Percentiles rank a stretch among this genome's conserved stretches.
Evolutionary conservation across 768 basidiomycete genomes (phyloP).

Genomic region (Phanerodontia chrysosporium): DNA sequence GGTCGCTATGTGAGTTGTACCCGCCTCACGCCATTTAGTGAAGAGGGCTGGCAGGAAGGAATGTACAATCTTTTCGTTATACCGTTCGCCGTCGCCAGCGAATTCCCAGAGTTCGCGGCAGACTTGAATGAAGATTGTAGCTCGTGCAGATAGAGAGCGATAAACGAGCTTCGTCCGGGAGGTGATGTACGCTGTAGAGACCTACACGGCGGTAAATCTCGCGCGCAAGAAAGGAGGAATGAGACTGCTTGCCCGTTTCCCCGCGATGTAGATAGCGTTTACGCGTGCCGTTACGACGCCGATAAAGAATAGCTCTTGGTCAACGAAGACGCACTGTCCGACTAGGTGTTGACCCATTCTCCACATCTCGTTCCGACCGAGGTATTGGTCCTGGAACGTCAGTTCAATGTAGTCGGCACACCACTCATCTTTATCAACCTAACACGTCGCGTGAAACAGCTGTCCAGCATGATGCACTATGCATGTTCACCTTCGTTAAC

Average conservation of each 20-base stretch:
- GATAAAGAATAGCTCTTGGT: slow-evolving; percentile 83
- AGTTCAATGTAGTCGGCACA: slow-evolving; percentile 83
- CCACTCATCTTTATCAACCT: slow-evolving; percentile 66
- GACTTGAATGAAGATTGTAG: slow-evolving; percentile 94
- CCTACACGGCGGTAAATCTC: slow-evolving; percentile 35
- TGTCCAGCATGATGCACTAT: background rate
- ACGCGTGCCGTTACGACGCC: slow-evolving; percentile 82
- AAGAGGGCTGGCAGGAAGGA: slow-evolving; percentile 92
- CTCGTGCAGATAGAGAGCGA: slow-evolving; percentile 85
- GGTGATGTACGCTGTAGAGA: slow-evolving; percentile 78
- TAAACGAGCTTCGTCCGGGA: slow-evolving; percentile 84
- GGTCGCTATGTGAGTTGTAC: slow-evolving; percentile 90
- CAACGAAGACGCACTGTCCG: slow-evolving; percentile 75
- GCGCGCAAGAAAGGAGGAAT: background rate
- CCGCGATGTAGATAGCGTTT: slow-evolving; percentile 67
- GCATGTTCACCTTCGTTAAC: slow-evolving; percentile 55
- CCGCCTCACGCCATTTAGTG: slow-evolving; percentile 73
- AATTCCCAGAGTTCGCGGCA: slow-evolving; percentile 97
- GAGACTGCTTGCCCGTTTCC: slow-evolving; percentile 49
- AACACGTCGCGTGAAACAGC: background rate
- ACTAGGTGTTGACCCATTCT: slow-evolving; percentile 78
- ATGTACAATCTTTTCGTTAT: slow-evolving; percentile 96
- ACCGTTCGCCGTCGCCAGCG: slow-evolving; percentile 91
- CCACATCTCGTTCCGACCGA: slow-evolving; percentile 98
- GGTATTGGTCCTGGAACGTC: slow-evolving; percentile 90